A percentile compares a stretch with the other conserved stretches of the same genome.
Evolutionary conservation across 371 early-diverging fungal genomes (phyloP).

Genomic region (Cokeromyces recurvatus): DNA sequence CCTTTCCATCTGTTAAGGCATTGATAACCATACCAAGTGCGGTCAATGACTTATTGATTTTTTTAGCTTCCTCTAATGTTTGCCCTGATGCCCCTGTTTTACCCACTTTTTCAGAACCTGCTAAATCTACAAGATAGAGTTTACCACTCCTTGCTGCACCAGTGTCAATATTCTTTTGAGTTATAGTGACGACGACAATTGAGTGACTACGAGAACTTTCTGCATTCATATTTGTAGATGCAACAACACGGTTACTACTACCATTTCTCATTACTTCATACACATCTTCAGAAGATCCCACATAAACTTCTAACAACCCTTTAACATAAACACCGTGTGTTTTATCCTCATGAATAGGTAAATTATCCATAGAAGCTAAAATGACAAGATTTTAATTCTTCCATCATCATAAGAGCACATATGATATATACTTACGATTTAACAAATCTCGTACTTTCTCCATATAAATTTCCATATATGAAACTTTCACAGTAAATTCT

Average conservation of each 20-base stretch:
- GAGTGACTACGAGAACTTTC: conserved; percentile 96
- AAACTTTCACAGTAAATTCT: conserved; percentile 89
- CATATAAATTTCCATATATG: conserved; percentile 99
- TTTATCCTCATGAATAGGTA: conserved; percentile 95
- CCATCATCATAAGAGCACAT: conserved; percentile 3
- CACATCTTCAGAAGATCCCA: conserved; percentile 87
- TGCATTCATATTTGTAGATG: conserved; percentile 96
- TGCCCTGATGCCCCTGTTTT: conserved; percentile 98
- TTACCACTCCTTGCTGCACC: conserved; percentile 87
- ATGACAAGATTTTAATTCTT: too few relatives aligned
- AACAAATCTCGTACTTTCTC: conserved; percentile 96
- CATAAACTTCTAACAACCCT: conserved; percentile 90
- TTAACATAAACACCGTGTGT: conserved; percentile 92
- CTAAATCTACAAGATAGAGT: conserved; percentile 97
- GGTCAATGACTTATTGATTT: conserved; percentile 98
- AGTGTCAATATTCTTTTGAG: conserved; percentile 83
- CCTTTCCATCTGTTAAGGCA: conserved; percentile 88
- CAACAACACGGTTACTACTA: conserved; percentile 82
- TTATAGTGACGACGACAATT: conserved; percentile 91
- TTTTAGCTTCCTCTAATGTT: conserved; percentile 98
- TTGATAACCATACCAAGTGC: conserved; percentile 99
- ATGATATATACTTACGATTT: conserved; percentile 56
- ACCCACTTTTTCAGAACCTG: conserved; percentile 97
- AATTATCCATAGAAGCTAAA: conserved; percentile 76
- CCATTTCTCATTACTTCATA: conserved; percentile 94